Evolutionary conservation across 2,329 filamentous ascomycete genomes (phyloP).

Genomic region (Escovopsis sp.): DNA sequence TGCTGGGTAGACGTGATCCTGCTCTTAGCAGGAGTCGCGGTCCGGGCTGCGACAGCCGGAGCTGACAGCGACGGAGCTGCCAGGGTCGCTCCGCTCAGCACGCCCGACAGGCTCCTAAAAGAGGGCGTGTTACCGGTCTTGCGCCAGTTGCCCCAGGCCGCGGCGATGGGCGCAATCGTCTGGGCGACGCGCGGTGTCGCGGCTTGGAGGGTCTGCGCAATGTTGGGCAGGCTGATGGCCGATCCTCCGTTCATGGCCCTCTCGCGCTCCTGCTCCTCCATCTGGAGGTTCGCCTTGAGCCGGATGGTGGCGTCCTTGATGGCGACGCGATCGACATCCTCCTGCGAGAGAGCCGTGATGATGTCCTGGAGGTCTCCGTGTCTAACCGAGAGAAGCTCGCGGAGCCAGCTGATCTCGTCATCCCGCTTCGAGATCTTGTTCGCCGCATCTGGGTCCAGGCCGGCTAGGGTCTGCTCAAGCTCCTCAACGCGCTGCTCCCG

Average conservation of each 20-base stretch:
- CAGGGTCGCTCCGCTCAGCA: conserved; percentile 27
- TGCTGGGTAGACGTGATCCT: conserved; percentile 38
- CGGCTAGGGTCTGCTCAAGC: conserved; percentile 57
- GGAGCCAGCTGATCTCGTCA: conserved; percentile 87
- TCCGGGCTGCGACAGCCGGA: conserved; percentile 21
- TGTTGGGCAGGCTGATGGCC: conserved; percentile 53
- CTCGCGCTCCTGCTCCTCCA: conserved; percentile 95
- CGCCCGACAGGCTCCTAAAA: conserved; percentile 33
- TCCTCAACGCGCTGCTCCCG: conserved; percentile 82
- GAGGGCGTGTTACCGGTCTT: conserved; percentile 42
- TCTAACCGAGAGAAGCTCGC: conserved; percentile 80
- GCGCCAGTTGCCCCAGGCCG: conserved; percentile 95
- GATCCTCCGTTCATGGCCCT: conserved; percentile 60
- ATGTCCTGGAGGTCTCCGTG: conserved; percentile 88
- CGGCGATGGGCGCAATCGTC: conserved; percentile 60
- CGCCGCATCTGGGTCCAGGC: conserved; percentile 61
- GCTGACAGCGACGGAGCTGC: conserved; percentile 23
- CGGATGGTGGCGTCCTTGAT: conserved; percentile 87
- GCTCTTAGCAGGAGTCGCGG: conserved; percentile 46
- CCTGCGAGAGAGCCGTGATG: conserved; percentile 60
- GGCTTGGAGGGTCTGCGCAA: conserved; percentile 64
- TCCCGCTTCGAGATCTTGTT: conserved; percentile 80
- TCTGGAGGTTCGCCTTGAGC: conserved; percentile 85
- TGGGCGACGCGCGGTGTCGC: conserved; percentile 73
- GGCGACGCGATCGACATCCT: conserved; percentile 60